A percentile compares a stretch with the other conserved stretches of the same genome.
These are phyloP conservation scores for Colletotrichum tabaci DNA, from an alignment of 2,329 filamentous ascomycete species.

Conservation along the genomic window DNA sequence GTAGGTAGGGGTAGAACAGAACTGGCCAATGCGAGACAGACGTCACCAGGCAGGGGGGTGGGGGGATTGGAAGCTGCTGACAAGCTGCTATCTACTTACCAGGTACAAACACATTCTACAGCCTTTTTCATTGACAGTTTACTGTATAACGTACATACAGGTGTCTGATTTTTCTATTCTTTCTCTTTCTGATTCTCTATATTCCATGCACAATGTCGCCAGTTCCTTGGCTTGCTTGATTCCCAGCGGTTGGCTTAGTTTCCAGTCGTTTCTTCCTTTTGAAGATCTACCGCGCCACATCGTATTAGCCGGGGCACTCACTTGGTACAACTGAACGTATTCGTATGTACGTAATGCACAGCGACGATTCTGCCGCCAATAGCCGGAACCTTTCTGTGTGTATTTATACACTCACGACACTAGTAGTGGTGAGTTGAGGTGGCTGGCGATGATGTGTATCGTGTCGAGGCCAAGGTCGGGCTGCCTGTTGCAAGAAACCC, in stretches of 20 bases:
- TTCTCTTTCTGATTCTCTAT: too few species aligned
- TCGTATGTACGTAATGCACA: too few species aligned
- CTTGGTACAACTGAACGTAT: too few species aligned
- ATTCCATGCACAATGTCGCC: not conserved
- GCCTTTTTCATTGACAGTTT: too few species aligned
- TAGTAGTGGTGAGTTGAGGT: not conserved
- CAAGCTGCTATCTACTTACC: not conserved
- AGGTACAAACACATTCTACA: too few species aligned
- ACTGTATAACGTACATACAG: too few species aligned
- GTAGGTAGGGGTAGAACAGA: not conserved
- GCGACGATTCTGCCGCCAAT: not conserved
- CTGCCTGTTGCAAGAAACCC: too few species aligned
- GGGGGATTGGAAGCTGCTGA: not conserved
- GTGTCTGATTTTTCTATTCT: too few species aligned
- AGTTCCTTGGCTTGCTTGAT: not conserved
- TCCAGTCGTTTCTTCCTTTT: conserved; percentile 12
- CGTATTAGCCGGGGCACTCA: not conserved
- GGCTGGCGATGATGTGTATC: not conserved
- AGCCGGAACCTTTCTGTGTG: not conserved
- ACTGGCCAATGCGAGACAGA: conserved; percentile 14
- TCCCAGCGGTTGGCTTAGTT: not conserved
- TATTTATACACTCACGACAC: not conserved
- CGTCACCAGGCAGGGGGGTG: conserved; percentile 12
- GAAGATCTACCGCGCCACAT: not conserved
- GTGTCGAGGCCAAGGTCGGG: not conserved